Percentiles rank a stretch among this genome's conserved stretches.
Conservation (phyloP, 164 flowering plant species). For the Annona cherimola region DNA sequence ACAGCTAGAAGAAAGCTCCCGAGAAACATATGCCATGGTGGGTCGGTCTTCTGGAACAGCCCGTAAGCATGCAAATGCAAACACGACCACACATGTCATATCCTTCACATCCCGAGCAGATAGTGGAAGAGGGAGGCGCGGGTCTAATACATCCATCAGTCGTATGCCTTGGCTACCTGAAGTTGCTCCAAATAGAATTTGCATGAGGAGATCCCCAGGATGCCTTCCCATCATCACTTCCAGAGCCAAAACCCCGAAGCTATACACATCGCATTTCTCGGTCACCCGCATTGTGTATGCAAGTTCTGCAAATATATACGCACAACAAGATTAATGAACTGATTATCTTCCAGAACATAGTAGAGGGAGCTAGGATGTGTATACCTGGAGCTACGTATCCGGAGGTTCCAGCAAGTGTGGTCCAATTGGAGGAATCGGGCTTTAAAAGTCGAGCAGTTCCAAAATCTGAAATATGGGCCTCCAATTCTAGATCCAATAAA, state of each 20-base stretch:
- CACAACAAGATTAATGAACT: neutral
- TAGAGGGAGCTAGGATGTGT: neutral
- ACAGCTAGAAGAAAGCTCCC: too few relatives aligned
- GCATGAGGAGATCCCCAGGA: conserved; percentile 15
- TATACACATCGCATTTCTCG: conserved; percentile 2
- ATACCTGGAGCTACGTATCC: neutral
- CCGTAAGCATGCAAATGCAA: neutral
- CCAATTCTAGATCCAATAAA: neutral
- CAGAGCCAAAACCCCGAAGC: neutral
- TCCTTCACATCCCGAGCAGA: neutral
- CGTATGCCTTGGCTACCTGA: neutral
- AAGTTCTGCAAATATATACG: conserved; percentile 5
- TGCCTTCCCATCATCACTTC: conserved; percentile 6
- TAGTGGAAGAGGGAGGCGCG: conserved; percentile 5
- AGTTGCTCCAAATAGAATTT: neutral
- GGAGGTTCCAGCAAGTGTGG: neutral
- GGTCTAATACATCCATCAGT: conserved; percentile 8
- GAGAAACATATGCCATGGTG: neutral
- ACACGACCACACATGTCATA: neutral
- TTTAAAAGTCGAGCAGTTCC: neutral
- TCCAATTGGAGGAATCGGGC: neutral
- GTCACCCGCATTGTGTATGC: conserved; percentile 9
- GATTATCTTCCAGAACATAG: too few relatives aligned
- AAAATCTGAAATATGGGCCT: neutral
- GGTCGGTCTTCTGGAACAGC: neutral